A percentile compares a stretch with the other conserved stretches of the same genome.
These are phyloP conservation scores for Alternaria arborescens DNA, from an alignment of 2,329 filamentous ascomycete species.

Conservation along the genomic window DNA sequence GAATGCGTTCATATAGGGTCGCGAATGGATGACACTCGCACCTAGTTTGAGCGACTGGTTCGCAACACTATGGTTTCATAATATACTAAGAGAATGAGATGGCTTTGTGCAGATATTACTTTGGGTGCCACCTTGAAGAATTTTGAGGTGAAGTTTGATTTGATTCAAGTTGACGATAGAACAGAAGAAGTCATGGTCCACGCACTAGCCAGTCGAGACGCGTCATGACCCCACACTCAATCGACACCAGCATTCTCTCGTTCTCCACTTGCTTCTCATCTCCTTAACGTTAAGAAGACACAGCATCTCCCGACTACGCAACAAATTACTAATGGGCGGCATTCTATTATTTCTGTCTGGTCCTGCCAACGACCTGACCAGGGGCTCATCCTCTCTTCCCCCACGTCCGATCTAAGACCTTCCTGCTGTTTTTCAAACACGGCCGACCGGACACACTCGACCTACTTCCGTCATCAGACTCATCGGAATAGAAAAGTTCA, in stretches of 20 bases:
- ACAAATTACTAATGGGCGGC: neutral
- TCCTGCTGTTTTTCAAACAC: slow-evolving; percentile 3
- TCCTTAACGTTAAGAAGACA: neutral
- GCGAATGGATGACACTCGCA: neutral
- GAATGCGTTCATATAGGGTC: slow-evolving; percentile 3
- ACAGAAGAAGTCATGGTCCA: neutral
- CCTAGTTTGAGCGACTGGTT: slow-evolving; percentile 8
- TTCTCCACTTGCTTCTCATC: neutral
- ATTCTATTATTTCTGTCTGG: too few species aligned
- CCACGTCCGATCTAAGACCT: slow-evolving; percentile 4
- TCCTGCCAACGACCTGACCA: too few species aligned
- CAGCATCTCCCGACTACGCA: neutral
- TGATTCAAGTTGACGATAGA: neutral
- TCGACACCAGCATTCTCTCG: neutral
- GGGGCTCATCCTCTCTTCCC: neutral
- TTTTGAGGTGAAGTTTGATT: neutral
- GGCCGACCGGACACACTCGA: neutral
- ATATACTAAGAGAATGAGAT: slow-evolving; percentile 11
- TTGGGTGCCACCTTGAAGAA: neutral
- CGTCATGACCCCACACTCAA: slow-evolving; percentile 16
- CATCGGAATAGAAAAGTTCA: slow-evolving; percentile 6
- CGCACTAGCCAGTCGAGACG: slow-evolving; percentile 8
- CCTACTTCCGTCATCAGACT: neutral
- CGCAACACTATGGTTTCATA: slow-evolving; percentile 12
- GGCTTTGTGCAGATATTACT: neutral